Conservation (phyloP, 371 early-diverging fungal species). For the Apophysomyces trapeziformis region DNA sequence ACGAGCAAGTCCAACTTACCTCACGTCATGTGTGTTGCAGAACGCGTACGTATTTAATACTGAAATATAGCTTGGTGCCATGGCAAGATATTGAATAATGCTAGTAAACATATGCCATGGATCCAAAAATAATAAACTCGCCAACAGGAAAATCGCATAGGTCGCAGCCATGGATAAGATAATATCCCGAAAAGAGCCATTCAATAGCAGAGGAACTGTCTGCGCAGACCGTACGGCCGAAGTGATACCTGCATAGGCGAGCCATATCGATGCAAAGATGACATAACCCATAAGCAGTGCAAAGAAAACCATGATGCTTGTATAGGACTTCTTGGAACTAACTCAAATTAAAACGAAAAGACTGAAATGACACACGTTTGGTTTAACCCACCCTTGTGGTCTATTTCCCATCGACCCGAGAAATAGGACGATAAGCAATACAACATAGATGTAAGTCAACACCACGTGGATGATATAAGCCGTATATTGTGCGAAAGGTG, state of each 20-base stretch:
- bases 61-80: constrained; percentile 85
- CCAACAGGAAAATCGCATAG: constrained; percentile 81
- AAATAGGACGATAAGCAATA: constrained; percentile 58
- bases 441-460: constrained; percentile 62
- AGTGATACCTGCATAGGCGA: constrained; percentile 34
- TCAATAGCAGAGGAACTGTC: constrained; percentile 24
- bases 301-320: constrained; percentile 58
- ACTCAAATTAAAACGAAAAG: neutral
- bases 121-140: constrained; percentile 80
- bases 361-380: neutral
- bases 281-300: constrained; percentile 59
- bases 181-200: constrained; percentile 81
- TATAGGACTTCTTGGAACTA: constrained; percentile 44
- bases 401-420: constrained; percentile 80
- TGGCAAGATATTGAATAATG: constrained; percentile 83
- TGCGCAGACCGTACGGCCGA: constrained; percentile 18
- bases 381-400: constrained; percentile 65
- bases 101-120: constrained; percentile 96
- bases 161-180: constrained; percentile 83
- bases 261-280: constrained; percentile 56
- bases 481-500: constrained; percentile 36
- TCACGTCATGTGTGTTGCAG: constrained; percentile 92
- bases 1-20: constrained; percentile 19
- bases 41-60: constrained; percentile 93
- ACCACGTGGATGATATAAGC: constrained; percentile 39